Evolutionary conservation across 2,329 filamentous ascomycete species (phyloP), one percentile per base, ranked within the genome.

Genomic region (Atkinsonella hypoxylon): DNA sequence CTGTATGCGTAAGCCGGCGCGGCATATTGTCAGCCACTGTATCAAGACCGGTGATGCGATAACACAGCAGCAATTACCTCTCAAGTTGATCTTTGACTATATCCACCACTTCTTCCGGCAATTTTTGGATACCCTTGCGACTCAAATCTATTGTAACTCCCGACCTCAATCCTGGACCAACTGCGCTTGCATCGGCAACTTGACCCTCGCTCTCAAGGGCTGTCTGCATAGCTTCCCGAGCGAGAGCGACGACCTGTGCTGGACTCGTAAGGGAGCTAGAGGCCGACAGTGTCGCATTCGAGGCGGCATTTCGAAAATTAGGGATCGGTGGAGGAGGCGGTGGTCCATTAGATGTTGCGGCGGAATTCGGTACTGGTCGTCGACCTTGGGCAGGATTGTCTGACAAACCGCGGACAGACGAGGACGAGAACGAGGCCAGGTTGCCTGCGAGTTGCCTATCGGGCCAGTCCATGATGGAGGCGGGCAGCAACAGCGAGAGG

Each of bases 61-160:
- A 13, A 44, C 4, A 26, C 18, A 40, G 40, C 20, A 30, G 40
- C 9, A 30, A n/a, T 41, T 63, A 87, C 83, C 85, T 76, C 69
- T 87, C 84, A 55, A 88, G 72, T 62, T 86, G 82, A 58, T 83
- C 75, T 65, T 85, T 85, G 59, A 89, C 85, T 54, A 88, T 78
- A 59, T 85, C 81, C 40, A 89, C 81, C 42, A 87, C 81, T 64
- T 88, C 85, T 52, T 86, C 82, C 0, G 85, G 85, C 51, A 89
- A 67, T 55, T 75, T 78, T 58, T 81, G 77, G 43, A 90, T 89
- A 61, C 81, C 81, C 67, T 83, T 85, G 59, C 85, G 81, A 65
- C 85, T 87, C 55, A 90, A 68, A 65, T 90, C 85, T 58, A 91
- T 83, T 32, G 87, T 90, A 52, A 89, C 79, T 53, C 87, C 86